phyloP scores from a whole-genome alignment of 2,329 filamentous ascomycete genomes.

The Penicillium sclerotiorum region DNA sequence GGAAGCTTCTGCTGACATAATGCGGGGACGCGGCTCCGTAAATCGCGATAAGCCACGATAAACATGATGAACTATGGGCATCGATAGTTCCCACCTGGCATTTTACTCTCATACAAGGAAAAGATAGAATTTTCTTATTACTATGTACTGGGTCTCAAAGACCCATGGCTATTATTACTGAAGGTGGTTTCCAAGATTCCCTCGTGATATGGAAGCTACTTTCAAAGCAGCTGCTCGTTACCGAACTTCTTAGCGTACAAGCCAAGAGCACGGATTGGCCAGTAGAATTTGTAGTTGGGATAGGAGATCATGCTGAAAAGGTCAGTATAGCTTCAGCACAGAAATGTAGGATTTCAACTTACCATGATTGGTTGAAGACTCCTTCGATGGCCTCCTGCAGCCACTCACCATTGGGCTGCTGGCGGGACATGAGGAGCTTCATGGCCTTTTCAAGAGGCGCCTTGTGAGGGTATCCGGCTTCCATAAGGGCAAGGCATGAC shows the following conservation, averaged over 20 bases:
- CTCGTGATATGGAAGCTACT: background rate
- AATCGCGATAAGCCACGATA: no score
- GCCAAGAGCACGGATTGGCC: constrained; percentile 89
- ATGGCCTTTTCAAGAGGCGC: constrained; percentile 74
- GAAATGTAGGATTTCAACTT: constrained; percentile 36
- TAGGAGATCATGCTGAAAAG: constrained; percentile 86
- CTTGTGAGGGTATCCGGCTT: constrained; percentile 77
- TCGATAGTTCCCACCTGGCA: no score
- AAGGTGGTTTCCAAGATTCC: background rate
- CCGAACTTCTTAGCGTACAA: constrained; percentile 79
- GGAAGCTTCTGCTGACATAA: constrained; percentile 10
- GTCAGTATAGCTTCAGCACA: constrained; percentile 22
- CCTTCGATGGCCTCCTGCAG: constrained; percentile 93
- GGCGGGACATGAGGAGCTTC: constrained; percentile 78
- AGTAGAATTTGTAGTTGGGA: constrained; percentile 98
- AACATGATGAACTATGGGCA: no score
- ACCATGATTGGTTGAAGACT: constrained; percentile 97
- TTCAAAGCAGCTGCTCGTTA: constrained; percentile 57
- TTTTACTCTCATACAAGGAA: no score
- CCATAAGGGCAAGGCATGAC: constrained; percentile 79
- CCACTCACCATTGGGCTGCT: constrained; percentile 92
- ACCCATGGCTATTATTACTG: constrained; percentile 1
- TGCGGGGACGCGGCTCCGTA: constrained; percentile 3
- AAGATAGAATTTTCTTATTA: background rate
- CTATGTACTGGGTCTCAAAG: background rate